phyloP scores from a whole-genome alignment of 2,329 filamentous ascomycete genomes.

The Chrysoporthe cubensis region DNA sequence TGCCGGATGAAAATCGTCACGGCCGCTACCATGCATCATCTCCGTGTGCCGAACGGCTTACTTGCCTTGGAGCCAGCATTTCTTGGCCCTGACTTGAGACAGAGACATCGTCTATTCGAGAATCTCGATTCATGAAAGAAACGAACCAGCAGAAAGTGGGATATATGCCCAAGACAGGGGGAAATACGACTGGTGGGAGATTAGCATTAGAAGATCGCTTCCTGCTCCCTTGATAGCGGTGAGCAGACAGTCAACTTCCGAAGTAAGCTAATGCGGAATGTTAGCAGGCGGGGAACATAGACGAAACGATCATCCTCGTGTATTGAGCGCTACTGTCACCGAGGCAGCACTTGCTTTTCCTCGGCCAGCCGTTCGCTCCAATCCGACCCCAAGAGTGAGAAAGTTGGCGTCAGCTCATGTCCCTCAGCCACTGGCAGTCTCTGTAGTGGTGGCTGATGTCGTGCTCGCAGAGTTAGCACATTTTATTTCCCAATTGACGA shows the following conservation, averaged over 20 bases:
- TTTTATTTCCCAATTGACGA: no score
- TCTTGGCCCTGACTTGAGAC: not conserved
- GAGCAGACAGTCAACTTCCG: not conserved
- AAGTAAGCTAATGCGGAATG: conserved; percentile 4
- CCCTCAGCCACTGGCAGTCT: conserved; percentile 1
- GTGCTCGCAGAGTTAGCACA: no score
- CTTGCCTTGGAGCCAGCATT: not conserved
- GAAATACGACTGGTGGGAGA: conserved; percentile 4
- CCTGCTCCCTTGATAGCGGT: conserved; percentile 3
- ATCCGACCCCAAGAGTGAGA: not conserved
- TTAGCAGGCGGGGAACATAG: not conserved
- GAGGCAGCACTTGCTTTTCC: conserved; percentile 5
- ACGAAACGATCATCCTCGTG: not conserved
- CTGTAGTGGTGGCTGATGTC: no score
- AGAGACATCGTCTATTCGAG: not conserved
- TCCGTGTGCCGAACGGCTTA: not conserved
- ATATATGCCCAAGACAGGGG: not conserved
- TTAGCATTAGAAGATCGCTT: not conserved
- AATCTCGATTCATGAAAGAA: not conserved
- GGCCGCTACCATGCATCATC: conserved; percentile 20
- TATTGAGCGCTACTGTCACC: not conserved
- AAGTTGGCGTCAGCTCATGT: not conserved
- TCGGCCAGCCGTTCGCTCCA: conserved; percentile 1
- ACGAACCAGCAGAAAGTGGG: not conserved
- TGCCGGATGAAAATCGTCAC: conserved; percentile 14